Base-by-base conservation (phyloP, 306 rosid species). In the Prunus salicina region DNA sequence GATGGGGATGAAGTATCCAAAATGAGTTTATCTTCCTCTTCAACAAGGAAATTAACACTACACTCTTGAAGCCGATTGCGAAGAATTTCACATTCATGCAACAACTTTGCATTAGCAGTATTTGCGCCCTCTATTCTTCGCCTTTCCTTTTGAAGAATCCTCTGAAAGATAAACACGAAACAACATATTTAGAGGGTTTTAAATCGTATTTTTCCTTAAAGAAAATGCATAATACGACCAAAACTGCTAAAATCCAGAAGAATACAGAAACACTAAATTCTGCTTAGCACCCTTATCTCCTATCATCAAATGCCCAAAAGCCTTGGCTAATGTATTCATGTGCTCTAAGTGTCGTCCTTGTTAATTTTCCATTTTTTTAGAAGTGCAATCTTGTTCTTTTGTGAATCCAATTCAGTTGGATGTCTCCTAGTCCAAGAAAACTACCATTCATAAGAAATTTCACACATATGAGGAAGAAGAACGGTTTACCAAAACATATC, bases 81-180 rank as follows among this genome's bases (percentile, higher is more conserved):
- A 84, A 95, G 98, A 78, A 92, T 86, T 83, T 79, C 87, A 84
- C 97, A 95, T 81, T 90, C 96, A 55, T 89, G 96, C 80, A 95
- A 84, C 84, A 95, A 81, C 88, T 90, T 92, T n/a, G 81, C 74
- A 81, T 89, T 88, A 64, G 89, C 89, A 58, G 65, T 57, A 57
- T 78, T 75, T 71, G 90, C 86, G 19, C 65, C 78, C 69, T 90
- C 93, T 79, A 74, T 43, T 82, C 91, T 89, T 77, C 87, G 89
- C 71, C 78, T 92, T 88, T 90, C 97, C 84, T 86, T 87, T 71
- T 83, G 91, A 76, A 90, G 86, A 83, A 27, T 27, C 82, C 86
- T 88, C 99, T 92, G 88, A 69, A 78, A 41, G 67, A 82, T 55
- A 82, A 52, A 76, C 60, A 79, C 47, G 11, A 47, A 60, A 73